phyloP scores from a whole-genome alignment of 1,139 yeast genomes.

The Saccharomyces hybrid region DNA sequence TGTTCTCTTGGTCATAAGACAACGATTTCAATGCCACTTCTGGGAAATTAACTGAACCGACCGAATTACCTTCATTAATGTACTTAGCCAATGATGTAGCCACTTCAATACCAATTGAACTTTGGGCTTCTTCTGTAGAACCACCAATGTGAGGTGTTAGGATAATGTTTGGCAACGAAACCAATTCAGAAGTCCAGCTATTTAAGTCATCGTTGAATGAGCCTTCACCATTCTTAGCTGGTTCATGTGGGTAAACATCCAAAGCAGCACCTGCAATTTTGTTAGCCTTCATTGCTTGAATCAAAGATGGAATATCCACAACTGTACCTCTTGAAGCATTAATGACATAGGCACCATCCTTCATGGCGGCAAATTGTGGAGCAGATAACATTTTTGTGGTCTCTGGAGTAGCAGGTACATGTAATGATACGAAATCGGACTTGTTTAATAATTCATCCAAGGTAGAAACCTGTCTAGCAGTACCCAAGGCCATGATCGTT shows the following conservation, averaged over 20 bases:
- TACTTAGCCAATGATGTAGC: conserved; percentile 78
- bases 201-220: conserved; percentile 67
- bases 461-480: conserved; percentile 85
- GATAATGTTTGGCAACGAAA: conserved; percentile 78
- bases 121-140: conserved; percentile 97
- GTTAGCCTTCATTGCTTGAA: conserved; percentile 86
- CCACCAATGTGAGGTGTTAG: conserved; percentile 99
- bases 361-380: conserved; percentile 93
- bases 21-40: conserved; percentile 89
- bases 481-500: conserved; percentile 95
- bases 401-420: conserved; percentile 92
- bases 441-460: conserved; percentile 71
- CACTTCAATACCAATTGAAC: conserved; percentile 95
- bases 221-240: conserved; percentile 91
- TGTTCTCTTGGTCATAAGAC: conserved; percentile 78
- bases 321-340: conserved; percentile 98
- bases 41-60: conserved; percentile 98
- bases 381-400: conserved; percentile 85
- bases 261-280: conserved; percentile 96
- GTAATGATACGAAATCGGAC: conserved; percentile 87
- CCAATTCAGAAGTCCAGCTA: conserved; percentile 76
- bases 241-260: conserved; percentile 96
- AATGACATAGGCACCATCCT: conserved; percentile 87
- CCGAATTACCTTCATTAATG: conserved; percentile 93
- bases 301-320: conserved; percentile 88